Evolutionary conservation across 2,329 filamentous ascomycete species (phyloP).

Genomic region (Huntiella savannae): DNA sequence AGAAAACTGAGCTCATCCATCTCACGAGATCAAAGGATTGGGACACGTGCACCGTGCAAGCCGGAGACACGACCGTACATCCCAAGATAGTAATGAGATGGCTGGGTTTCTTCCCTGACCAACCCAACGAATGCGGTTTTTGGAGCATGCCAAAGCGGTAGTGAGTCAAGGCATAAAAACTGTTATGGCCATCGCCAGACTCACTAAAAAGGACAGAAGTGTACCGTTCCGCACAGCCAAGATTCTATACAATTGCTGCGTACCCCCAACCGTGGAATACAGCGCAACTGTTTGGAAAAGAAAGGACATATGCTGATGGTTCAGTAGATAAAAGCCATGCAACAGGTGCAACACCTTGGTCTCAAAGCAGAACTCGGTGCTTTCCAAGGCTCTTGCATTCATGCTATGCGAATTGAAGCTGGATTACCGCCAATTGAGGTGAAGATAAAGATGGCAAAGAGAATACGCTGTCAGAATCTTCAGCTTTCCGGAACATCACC

Average conservation of each 20-base stretch:
- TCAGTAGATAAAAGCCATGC: not conserved
- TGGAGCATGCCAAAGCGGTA: not conserved
- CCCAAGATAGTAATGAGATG: not conserved
- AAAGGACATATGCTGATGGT: not conserved
- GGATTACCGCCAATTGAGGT: not conserved
- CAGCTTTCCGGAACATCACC: not conserved
- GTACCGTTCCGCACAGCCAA: not conserved
- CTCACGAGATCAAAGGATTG: too few species aligned
- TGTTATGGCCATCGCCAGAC: not conserved
- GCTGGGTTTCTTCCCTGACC: not conserved
- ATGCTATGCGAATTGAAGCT: not conserved
- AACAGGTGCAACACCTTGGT: not conserved
- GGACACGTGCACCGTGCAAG: too few species aligned
- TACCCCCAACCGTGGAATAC: not conserved
- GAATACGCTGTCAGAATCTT: not conserved
- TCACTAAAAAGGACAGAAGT: not conserved
- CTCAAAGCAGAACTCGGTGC: not conserved
- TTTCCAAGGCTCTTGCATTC: not conserved
- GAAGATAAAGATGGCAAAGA: not conserved
- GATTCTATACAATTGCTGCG: not conserved
- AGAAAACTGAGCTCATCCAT: too few species aligned
- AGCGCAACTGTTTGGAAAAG: not conserved
- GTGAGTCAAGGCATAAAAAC: not conserved
- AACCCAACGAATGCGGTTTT: not conserved
- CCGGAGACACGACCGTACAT: not conserved